Evolutionary conservation across 164 flowering plant genomes (phyloP).

Genomic region (Nymphaea colorata): DNA sequence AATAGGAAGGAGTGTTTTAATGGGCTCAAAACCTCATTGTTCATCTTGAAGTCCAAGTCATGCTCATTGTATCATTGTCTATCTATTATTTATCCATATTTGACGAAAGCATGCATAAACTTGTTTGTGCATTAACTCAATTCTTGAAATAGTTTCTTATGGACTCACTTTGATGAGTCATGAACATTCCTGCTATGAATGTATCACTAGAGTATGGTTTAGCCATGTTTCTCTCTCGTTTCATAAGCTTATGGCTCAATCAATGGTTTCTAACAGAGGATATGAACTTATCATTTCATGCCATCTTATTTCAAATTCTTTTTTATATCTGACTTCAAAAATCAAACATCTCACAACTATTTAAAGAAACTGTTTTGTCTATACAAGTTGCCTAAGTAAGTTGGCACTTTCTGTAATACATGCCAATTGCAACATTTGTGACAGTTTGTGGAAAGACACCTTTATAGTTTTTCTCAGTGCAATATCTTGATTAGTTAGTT

Average conservation of each 20-base stretch:
- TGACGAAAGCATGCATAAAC: background rate
- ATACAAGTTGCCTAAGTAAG: slow-evolving; percentile 1
- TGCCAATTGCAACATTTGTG: slow-evolving; percentile 7
- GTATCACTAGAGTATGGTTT: slow-evolving; percentile 1
- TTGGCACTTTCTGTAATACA: background rate
- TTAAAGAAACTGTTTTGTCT: background rate
- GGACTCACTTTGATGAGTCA: background rate
- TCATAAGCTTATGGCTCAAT: slow-evolving; percentile 1
- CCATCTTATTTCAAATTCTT: slow-evolving; percentile 7
- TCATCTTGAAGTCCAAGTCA: background rate
- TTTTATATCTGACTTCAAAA: background rate
- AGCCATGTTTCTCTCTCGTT: background rate
- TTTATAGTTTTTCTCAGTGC: slow-evolving; percentile 1
- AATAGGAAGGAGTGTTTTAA: background rate
- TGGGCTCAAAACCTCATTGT: background rate
- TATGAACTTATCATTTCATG: background rate
- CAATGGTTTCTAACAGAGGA: background rate
- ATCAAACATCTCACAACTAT: background rate
- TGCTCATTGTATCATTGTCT: background rate
- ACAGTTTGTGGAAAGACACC: slow-evolving; percentile 5
- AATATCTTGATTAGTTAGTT: slow-evolving; percentile 6
- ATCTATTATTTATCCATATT: background rate
- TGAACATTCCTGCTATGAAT: slow-evolving; percentile 7
- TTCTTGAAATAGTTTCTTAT: slow-evolving; percentile 1
- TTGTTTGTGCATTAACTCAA: background rate